Base-by-base conservation (phyloP, 805 yeast species). In the Candida ficus region DNA sequence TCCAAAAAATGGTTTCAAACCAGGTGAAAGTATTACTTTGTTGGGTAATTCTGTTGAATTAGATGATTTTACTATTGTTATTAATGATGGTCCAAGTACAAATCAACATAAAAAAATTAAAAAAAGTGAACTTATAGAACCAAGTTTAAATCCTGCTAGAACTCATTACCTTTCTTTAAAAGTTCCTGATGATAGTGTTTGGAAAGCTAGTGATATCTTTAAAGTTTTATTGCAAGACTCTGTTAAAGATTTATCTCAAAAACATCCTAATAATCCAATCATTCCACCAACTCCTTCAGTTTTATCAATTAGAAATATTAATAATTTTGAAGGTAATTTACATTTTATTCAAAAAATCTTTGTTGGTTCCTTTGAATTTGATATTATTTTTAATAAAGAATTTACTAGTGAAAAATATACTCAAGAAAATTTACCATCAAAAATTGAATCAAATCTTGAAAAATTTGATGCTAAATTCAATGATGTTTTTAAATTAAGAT, bases 201-300 rank as follows among this genome's bases (percentile, higher is more conserved):
- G 96, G 96, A 71, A 70, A 52, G 93, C 91, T 5, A 72, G 71
- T 42, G 96, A 88, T 39, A 72, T 90, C 5, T 88, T 80, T 55
- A 64, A 77, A 56, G 75, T 87, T 0, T 46, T 89, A 42, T 50
- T 88, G 29, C 80, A 82, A 49, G 93, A 89, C 37, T 77, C 85
- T 7, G 63, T 89, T n/a, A 63, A 71, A 39, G 58, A 63, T 5
- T 54, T 81, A 21, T 42, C 58, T 16, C 58, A 59, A 18, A 58
- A 54, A 3, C 41, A 45, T 10, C 46, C 45, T 11, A 35, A 46
- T 21, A 35, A 47, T 2, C 55, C 61, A 8, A 49, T 57, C 10
- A 45, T 57, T 16, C 66, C 71, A 12, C 46, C 56, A 17, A 45
- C 58, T 10, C 70, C 78, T 4, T 67, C 77, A 10, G 52, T 69